phyloP scores from a whole-genome alignment of 352 stramenopile species.

The Phytophthora pseudosyringae region DNA sequence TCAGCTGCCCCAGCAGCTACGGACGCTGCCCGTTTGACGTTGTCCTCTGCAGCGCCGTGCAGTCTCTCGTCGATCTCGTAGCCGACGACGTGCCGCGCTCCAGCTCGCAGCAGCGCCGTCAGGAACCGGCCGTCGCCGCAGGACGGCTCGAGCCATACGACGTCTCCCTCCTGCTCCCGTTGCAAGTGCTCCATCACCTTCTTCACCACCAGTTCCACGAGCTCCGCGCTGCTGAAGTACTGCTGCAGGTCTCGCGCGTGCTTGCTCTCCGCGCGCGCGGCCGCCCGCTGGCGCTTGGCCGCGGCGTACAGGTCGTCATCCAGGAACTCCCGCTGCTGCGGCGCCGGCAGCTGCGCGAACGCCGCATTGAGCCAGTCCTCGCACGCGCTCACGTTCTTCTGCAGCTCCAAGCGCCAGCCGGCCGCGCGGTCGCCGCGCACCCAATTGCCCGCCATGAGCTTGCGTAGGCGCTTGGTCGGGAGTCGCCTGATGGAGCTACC shows the following conservation, averaged over 20 bases:
- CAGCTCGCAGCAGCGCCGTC: constrained; percentile 40
- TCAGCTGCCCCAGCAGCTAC: background rate
- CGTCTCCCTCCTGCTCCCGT: constrained; percentile 13
- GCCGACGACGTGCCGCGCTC: constrained; percentile 52
- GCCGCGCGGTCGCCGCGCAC: constrained; percentile 39
- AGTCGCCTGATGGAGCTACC: constrained; percentile 34
- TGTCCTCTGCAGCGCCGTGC: constrained; percentile 26
- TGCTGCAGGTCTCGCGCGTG: constrained; percentile 69
- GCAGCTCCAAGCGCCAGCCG: constrained; percentile 64
- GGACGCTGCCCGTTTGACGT: constrained; percentile 13
- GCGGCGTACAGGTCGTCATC: constrained; percentile 55
- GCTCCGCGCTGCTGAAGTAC: constrained; percentile 64
- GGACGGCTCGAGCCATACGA: constrained; percentile 74
- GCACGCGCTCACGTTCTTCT: constrained; percentile 64
- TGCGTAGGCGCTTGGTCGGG: constrained; percentile 62
- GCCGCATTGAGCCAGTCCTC: constrained; percentile 63
- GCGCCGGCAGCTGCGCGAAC: constrained; percentile 35
- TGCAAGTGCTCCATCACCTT: constrained; percentile 29
- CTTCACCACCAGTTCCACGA: constrained; percentile 51
- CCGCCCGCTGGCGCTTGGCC: constrained; percentile 32
- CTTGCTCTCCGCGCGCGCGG: constrained; percentile 35
- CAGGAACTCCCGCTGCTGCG: constrained; percentile 50
- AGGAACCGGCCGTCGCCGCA: constrained; percentile 75
- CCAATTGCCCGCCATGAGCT: constrained; percentile 62
- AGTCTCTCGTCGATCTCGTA: constrained; percentile 65